Evolutionary conservation across 2,329 filamentous ascomycete species (phyloP).

Genomic region (Ophiostoma piceae): DNA sequence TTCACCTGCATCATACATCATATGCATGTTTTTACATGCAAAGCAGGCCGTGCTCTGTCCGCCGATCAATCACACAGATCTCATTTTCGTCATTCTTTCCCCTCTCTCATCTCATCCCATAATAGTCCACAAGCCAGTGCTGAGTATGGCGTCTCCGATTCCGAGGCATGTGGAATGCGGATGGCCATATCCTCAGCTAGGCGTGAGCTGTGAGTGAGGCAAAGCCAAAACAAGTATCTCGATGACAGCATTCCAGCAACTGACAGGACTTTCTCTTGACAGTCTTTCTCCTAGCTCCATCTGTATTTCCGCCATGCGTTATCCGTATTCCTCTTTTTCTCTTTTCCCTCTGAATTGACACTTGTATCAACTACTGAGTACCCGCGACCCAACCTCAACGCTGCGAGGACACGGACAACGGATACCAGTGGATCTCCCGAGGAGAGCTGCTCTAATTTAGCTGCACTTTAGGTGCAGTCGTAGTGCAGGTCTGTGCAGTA

Average conservation of each 20-base stretch:
- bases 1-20: neutral
- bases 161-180: neutral
- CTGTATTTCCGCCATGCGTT: neutral
- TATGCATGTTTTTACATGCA: neutral
- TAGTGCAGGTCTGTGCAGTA: slow-evolving; percentile 1
- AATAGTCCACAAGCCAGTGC: slow-evolving; percentile 11
- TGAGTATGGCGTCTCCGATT: neutral
- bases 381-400: neutral
- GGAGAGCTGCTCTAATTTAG: neutral
- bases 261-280: neutral
- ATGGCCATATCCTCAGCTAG: neutral
- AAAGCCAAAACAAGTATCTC: neutral
- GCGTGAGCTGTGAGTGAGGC: neutral
- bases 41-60: neutral
- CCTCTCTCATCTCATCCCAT: neutral
- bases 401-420: neutral
- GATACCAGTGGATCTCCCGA: slow-evolving; percentile 8
- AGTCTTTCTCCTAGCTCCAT: neutral
- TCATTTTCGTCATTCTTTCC: too few relatives aligned
- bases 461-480: neutral
- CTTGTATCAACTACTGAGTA: neutral
- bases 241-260: neutral
- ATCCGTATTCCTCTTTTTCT: neutral
- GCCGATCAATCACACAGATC: slow-evolving; percentile 1
- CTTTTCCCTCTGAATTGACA: neutral